phyloP scores from a whole-genome alignment of 2,329 filamentous ascomycete genomes.

The Cadophora sp. region DNA sequence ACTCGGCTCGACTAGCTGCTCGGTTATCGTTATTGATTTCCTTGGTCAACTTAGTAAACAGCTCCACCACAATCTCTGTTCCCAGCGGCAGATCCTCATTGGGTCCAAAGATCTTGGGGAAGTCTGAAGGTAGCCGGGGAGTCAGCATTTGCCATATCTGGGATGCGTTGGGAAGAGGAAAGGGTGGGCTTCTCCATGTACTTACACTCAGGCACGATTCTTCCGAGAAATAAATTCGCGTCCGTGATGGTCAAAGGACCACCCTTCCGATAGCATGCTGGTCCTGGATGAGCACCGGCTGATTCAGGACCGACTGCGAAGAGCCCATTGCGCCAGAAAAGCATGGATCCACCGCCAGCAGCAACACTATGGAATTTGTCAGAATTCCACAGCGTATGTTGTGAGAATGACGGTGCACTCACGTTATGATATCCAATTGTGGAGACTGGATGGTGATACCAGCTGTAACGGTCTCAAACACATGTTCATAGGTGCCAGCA shows the following conservation, averaged over 20 bases:
- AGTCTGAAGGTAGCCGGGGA: too few species aligned
- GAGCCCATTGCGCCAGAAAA: constrained; percentile 73
- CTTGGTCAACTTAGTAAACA: constrained; percentile 76
- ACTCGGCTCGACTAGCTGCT: constrained; percentile 54
- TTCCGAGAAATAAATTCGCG: constrained; percentile 84
- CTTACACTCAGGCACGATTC: constrained; percentile 85
- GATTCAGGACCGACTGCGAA: constrained; percentile 71
- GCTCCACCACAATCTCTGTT: constrained; percentile 71
- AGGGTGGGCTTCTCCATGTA: too few species aligned
- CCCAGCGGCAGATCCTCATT: constrained; percentile 85
- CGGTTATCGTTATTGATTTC: constrained; percentile 75
- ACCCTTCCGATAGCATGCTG: constrained; percentile 87
- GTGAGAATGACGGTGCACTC: not conserved
- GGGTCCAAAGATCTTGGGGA: constrained; percentile 91
- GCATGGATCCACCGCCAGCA: constrained; percentile 51
- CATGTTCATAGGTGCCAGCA: constrained; percentile 70
- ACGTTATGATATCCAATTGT: constrained; percentile 81
- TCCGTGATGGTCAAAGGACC: constrained; percentile 91
- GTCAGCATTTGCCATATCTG: too few species aligned
- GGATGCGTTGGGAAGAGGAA: too few species aligned
- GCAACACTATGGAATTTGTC: constrained; percentile 21
- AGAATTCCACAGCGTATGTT: not conserved
- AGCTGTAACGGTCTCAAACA: constrained; percentile 80
- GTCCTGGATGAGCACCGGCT: constrained; percentile 83
- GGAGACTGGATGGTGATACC: constrained; percentile 81